phyloP scores from a whole-genome alignment of 2,329 filamentous ascomycete genomes.

The Botrytis medusae region DNA sequence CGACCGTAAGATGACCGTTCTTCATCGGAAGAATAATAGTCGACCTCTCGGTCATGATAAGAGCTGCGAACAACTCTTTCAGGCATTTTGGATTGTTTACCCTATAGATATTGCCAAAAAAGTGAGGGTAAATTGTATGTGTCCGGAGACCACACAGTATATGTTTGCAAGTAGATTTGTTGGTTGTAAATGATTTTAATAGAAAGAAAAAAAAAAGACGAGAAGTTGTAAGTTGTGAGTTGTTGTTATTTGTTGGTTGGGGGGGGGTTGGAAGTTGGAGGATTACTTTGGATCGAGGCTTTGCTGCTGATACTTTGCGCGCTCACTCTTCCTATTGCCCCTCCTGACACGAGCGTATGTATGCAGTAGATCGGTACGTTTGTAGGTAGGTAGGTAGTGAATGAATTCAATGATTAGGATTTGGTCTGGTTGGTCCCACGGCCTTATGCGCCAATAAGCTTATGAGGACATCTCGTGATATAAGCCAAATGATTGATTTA shows the following conservation, averaged over 20 bases:
- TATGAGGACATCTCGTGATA: background rate
- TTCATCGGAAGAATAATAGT: conserved; percentile 39
- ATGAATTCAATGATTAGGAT: background rate
- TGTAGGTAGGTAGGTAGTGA: background rate
- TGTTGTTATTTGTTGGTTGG: background rate
- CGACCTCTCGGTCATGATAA: conserved; percentile 32
- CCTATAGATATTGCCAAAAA: background rate
- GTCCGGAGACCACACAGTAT: background rate
- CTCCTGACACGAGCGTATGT: conserved; percentile 9
- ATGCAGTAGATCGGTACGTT: background rate
- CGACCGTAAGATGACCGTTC: conserved; percentile 34
- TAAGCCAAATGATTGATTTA: background rate
- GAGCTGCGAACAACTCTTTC: conserved; percentile 33
- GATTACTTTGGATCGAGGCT: conserved; percentile 12
- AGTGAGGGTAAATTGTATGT: background rate
- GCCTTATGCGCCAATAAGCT: background rate
- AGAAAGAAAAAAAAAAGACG: background rate
- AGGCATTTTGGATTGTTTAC: conserved; percentile 28
- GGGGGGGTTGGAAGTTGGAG: background rate
- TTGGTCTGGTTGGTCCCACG: background rate
- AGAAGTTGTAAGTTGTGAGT: background rate
- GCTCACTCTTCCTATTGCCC: background rate
- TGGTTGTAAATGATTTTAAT: background rate
- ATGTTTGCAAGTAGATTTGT: background rate
- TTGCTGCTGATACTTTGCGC: conserved; percentile 6